phyloP scores from a whole-genome alignment of 1,284 basidiomycete genomes.

The Ustanciosporium gigantosporum region DNA sequence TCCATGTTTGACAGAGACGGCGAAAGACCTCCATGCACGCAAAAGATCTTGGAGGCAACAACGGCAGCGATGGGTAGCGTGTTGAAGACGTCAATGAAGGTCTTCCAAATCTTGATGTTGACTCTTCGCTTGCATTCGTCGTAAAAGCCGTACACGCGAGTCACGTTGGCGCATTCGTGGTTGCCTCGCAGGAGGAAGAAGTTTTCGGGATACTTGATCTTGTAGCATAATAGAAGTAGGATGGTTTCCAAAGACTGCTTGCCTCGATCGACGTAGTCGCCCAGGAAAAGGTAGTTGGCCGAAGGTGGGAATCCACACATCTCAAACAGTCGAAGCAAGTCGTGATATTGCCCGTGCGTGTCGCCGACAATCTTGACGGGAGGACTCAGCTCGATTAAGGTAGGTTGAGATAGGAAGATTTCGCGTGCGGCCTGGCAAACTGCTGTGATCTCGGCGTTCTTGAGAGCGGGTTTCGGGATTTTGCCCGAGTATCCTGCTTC shows the following conservation, averaged over 20 bases:
- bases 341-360: conserved; percentile 97
- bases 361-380: conserved; percentile 99
- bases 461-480: conserved; percentile 93
- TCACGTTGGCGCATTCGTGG: conserved; percentile 99
- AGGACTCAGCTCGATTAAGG: conserved; percentile 93
- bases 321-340: conserved; percentile 96
- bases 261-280: conserved; percentile 97
- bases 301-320: conserved; percentile 99
- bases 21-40: conserved; percentile 96
- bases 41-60: conserved; percentile 99
- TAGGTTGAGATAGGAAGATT: conserved; percentile 94
- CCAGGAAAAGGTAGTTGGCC: conserved; percentile 97
- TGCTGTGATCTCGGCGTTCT: conserved; percentile 92
- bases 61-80: conserved; percentile 97
- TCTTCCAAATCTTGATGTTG: conserved; percentile 99
- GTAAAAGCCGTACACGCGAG: conserved; percentile 99
- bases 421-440: conserved; percentile 97
- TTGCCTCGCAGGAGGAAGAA: conserved; percentile 98
- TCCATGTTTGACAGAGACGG: conserved; percentile 98
- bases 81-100: conserved; percentile 99
- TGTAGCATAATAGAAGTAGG: conserved; percentile 93
- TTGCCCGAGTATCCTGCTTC: conserved; percentile 98
- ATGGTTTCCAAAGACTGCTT: conserved; percentile 99
- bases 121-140: conserved; percentile 99
- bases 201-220: conserved; percentile 96